phyloP scores from a whole-genome alignment of 768 basidiomycete genomes.

The Tricholoma matsutake region DNA sequence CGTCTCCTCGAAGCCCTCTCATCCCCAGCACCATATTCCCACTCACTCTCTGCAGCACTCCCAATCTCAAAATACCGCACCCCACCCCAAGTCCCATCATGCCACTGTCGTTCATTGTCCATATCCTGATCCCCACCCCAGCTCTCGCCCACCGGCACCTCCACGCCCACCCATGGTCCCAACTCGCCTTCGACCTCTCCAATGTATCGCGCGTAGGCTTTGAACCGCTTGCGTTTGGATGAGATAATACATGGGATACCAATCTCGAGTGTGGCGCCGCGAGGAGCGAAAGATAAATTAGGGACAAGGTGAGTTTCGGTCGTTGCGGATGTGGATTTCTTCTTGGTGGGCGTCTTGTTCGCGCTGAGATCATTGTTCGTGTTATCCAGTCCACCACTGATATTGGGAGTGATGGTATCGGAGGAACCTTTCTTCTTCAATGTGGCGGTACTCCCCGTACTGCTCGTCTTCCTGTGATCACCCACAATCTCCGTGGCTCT shows the following conservation, averaged over 20 bases:
- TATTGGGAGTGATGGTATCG: constrained; percentile 42
- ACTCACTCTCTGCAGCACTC: constrained; percentile 44
- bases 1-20: constrained; percentile 46
- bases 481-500: constrained; percentile 15
- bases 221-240: constrained; percentile 78
- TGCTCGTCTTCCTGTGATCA: constrained; percentile 46
- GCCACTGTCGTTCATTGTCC: constrained; percentile 72
- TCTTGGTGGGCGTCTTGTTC: constrained; percentile 1
- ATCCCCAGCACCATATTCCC: constrained; percentile 57
- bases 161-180: constrained; percentile 90
- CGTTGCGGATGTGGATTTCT: constrained; percentile 15
- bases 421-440: constrained; percentile 39
- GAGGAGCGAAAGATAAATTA: constrained; percentile 25
- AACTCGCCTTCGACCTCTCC: constrained; percentile 79
- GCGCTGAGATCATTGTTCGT: background rate
- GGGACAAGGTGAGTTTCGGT: constrained; percentile 18
- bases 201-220: constrained; percentile 85
- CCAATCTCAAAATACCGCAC: constrained; percentile 83
- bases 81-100: constrained; percentile 82
- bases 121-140: constrained; percentile 21
- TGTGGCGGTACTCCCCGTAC: constrained; percentile 41
- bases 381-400: constrained; percentile 9
- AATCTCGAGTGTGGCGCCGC: constrained; percentile 75
- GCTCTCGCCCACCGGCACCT: constrained; percentile 62
- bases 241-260: constrained; percentile 91